Base-by-base conservation (phyloP, 345 rosid species). In the Citrus trifoliata region DNA sequence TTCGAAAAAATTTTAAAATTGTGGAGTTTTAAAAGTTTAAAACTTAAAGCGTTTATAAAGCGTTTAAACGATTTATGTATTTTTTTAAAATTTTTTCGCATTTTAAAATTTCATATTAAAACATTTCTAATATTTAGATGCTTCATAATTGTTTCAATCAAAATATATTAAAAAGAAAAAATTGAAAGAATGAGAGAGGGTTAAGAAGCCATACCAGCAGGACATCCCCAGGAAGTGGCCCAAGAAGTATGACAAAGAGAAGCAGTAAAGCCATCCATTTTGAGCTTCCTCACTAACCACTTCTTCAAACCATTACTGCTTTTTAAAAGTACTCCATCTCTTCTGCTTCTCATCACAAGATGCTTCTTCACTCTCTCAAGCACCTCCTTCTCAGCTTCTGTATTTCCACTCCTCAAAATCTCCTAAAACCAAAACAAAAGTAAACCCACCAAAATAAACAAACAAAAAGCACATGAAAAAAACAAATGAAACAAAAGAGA, bases 201-300 rank as follows among this genome's bases (percentile, higher is more conserved):
- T 7, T 27, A 65, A 53, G 60, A 61, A 79, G 81, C 79, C 70
- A 10, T 72, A 83, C 89, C 90, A 58, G 83, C 89, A n/a, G 88
- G 83, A 74, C 87, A 87, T 66, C 90, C 86, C 6, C 24, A 76
- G 80, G 90, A 89, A 79, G 88, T 76, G 82, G 46, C 75, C 86
- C 88, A 89, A 24, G 84, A 86, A n/a, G 85, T 86, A 4, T 76
- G 89, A 68, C 89, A 85, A 28, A 88, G 79, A 66, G 89, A 86
- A 80, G 89, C 88, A 55, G 76, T 71, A 73, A 83, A 86, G 53
- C 92, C 89, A 77, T 86, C 87, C 86, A 79, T 79, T 71, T 79
- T 81, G 9, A 89, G 84, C 80, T 59, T 85, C 79, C 13, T 67
- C 30, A 83, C 85, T n/a, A 89, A 80, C 84, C 88, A 80, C 62